Base-by-base conservation (phyloP, 805 yeast species). In the Cyberlindnera sargentensis region DNA sequence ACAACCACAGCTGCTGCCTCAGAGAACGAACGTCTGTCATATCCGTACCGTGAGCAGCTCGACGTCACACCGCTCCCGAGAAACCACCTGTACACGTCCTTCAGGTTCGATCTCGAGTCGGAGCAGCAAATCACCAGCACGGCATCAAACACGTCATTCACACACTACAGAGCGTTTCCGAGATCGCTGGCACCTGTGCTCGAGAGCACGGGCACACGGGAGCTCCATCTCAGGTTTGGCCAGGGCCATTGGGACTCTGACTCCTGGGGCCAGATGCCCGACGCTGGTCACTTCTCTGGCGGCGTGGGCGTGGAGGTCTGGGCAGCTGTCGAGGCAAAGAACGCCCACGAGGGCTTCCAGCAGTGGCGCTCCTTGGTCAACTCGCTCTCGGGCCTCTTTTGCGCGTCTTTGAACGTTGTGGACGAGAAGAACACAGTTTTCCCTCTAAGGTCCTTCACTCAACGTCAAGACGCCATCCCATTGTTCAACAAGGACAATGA, bases 201-300 rank as follows among this genome's bases (percentile, higher is more conserved):
- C 10, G 78, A 75, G 35, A 63, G 72, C 9, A 75, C 95, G 3
- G 70, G 74, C 46, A 75, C 95, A 0, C 71, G 84, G 43, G 90
- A 86, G 55, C 67, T 93, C 37, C 95, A 87, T 60, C 65, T 93
- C 47, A 67, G 97, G 43, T 93, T 93, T 58, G 76, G 95, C 2
- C 95, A 87, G 62, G 99, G 99, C 0, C 84, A 89, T 80, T 93
- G 96, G 91, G 96, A 93, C 57, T 68, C 90, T 1, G 86, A 83
- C 46, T 67, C 72, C 6, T 93, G 96, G 95, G 98, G 98, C 0
- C 66, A 70, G 37, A 69, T 87, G 34, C 96, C 97, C 0, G 64
- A 67, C 37, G 66, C 78, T 50, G 99, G 99, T 1, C 57, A 62
- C 9, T 66, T 65, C 44, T 73, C 89, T 41, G 99, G 99, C 29